Conservation (phyloP, 164 flowering plant genomes). For the Macadamia tetraphylla region DNA sequence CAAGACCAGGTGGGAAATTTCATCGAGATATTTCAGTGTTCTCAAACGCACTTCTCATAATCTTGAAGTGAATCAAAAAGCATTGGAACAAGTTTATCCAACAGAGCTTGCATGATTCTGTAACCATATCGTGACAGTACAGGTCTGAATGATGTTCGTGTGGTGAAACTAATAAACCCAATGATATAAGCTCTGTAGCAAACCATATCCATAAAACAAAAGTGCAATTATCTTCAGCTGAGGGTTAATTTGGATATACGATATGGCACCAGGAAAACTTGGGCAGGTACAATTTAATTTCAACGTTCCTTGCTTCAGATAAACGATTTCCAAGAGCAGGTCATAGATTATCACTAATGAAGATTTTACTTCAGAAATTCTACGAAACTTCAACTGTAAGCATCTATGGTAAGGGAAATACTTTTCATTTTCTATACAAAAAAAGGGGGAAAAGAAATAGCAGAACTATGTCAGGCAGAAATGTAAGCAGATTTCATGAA, state of each 20-base stretch:
- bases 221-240: background rate
- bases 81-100: conserved; percentile 62
- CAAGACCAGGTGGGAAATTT: background rate
- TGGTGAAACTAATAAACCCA: background rate
- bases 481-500: background rate
- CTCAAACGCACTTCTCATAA: conserved; percentile 52
- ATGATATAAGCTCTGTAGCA: background rate
- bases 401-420: too few species aligned
- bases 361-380: too few species aligned
- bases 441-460: too few species aligned
- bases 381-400: too few species aligned
- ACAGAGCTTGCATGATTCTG: conserved; percentile 56
- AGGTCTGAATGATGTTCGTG: background rate
- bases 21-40: conserved; percentile 18
- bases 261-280: too few species aligned
- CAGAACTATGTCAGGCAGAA: background rate
- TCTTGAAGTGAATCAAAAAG: conserved; percentile 60
- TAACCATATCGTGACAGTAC: background rate
- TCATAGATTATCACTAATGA: background rate
- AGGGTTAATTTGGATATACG: too few species aligned
- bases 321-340: background rate
- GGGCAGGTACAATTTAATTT: background rate
- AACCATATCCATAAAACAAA: background rate
- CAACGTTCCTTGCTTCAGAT: background rate
- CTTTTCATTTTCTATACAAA: too few species aligned